Evolutionary conservation across 2,329 filamentous ascomycete genomes (phyloP).

Genomic region (Aspergillus texensis): DNA sequence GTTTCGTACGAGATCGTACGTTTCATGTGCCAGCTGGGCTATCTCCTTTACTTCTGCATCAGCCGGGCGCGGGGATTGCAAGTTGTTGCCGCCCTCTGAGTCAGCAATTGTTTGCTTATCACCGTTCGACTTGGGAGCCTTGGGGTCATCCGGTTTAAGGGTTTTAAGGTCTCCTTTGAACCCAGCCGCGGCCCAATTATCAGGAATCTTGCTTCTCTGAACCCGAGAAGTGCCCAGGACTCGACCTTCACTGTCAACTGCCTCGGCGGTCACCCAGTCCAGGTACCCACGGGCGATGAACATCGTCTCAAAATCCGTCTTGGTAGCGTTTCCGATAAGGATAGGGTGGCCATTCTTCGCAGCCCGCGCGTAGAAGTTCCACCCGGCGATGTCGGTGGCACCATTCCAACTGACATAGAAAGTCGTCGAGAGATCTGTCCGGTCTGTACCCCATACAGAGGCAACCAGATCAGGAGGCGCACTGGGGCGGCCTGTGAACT

Average conservation of each 20-base stretch:
- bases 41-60: conserved; percentile 1
- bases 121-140: not conserved
- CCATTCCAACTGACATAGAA: conserved; percentile 42
- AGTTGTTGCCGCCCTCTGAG: not conserved
- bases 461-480: conserved; percentile 34
- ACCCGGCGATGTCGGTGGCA: conserved; percentile 40
- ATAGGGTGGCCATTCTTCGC: conserved; percentile 26
- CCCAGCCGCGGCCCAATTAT: conserved; percentile 18
- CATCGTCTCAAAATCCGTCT: conserved; percentile 38
- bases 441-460: conserved; percentile 30
- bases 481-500: conserved; percentile 36
- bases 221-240: conserved; percentile 24
- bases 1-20: conserved; percentile 1
- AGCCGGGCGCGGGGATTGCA: not conserved
- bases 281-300: conserved; percentile 30
- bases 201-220: conserved; percentile 14
- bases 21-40: not conserved
- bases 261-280: conserved; percentile 33
- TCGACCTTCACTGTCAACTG: conserved; percentile 25
- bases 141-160: conserved; percentile 10
- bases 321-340: conserved; percentile 28
- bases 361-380: conserved; percentile 37
- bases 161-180: conserved; percentile 7
- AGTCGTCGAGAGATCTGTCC: conserved; percentile 30
- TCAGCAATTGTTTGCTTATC: not conserved